Base-by-base conservation (phyloP, 768 basidiomycete species). In the Podaxis mareebaensis region DNA sequence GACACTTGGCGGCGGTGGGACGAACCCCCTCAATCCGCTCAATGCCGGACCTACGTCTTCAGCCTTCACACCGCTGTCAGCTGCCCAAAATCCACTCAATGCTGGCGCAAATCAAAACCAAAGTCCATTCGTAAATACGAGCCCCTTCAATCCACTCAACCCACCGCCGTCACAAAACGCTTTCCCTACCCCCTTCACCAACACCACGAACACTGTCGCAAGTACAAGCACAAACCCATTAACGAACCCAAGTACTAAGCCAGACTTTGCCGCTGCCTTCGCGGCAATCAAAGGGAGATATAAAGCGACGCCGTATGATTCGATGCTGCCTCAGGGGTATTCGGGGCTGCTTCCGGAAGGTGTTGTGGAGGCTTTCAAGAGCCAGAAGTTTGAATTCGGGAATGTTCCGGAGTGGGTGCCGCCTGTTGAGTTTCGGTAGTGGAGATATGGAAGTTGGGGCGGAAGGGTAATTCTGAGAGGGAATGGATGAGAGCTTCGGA, bases 361-460 rank as follows among this genome's bases (percentile, higher is more conserved):
- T 4, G 83, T 78, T 58, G 71, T 78, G 67, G 81, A 82, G 5
- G 86, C 86, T 44, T 92, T 91, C 68, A 69, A 76, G 65, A 74
- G 74, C 20, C 75, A 77, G 59, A 84, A 74, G 73, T 93, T 92
- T 67, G 85, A 85, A 68, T 89, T 84, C 85, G 87, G 71, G 53
- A 81, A 82, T 64, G 79, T 93, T 53, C 91, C 91, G 1, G 89
- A 90, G 63, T 91, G 86, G 85, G 77, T 88, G 61, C 91, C 91
- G 42, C 91, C 90, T 8, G 67, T 83, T 58, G 83, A 86, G 68
- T 69, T 87, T 63, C 77, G 87, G 42, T 63, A 33, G 28, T 36
- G 11, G 33, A 20, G 26, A 11, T 22, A 22, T 4, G 20, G 10
- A 28, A 28, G 26, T 20, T 12, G 17, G 40, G 48, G 13, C 24